Percentiles rank a stretch among this genome's conserved stretches.
Evolutionary conservation across 371 early-diverging fungal species (phyloP).

Genomic region (Actinomortierella wolfii): DNA sequence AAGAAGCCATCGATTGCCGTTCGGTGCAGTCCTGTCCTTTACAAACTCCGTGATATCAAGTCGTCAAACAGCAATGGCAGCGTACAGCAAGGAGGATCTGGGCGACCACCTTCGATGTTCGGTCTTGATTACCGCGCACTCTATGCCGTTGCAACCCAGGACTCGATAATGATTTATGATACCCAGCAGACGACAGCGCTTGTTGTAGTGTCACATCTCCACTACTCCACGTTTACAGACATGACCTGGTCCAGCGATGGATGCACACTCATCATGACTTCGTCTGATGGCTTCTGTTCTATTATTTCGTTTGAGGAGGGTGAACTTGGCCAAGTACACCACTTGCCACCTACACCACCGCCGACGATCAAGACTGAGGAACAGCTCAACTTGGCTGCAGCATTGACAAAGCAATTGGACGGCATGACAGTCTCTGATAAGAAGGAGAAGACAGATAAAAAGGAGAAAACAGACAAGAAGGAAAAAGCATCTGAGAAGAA

Average conservation of each 20-base stretch:
- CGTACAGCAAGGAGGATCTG: constrained; percentile 4
- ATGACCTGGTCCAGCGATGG: constrained; percentile 87
- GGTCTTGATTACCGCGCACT: constrained; percentile 76
- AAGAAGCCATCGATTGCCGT: constrained; percentile 82
- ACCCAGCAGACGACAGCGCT: constrained; percentile 77
- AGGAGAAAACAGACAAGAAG: constrained; percentile 23
- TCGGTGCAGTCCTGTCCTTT: constrained; percentile 71
- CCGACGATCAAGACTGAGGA: constrained; percentile 14
- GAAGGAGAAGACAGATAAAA: constrained; percentile 12
- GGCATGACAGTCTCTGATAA: constrained; percentile 31
- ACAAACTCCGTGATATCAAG: constrained; percentile 45
- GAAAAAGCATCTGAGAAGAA: constrained; percentile 13
- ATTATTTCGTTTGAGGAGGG: constrained; percentile 73
- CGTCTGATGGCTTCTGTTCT: constrained; percentile 92
- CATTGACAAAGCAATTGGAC: constrained; percentile 34
- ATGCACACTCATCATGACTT: constrained; percentile 71
- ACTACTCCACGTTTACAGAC: constrained; percentile 91
- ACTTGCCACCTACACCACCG: constrained; percentile 13
- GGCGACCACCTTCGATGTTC: constrained; percentile 41
- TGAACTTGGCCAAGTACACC: constrained; percentile 56
- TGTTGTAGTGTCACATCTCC: constrained; percentile 79
- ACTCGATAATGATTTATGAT: constrained; percentile 86
- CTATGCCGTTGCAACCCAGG: constrained; percentile 87
- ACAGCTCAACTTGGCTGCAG: constrained; percentile 9
- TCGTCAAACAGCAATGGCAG: constrained; percentile 5